These are phyloP conservation scores for Gracilaria caudata DNA, from an alignment of 23 red algal genomes.

Conservation along the genomic window DNA sequence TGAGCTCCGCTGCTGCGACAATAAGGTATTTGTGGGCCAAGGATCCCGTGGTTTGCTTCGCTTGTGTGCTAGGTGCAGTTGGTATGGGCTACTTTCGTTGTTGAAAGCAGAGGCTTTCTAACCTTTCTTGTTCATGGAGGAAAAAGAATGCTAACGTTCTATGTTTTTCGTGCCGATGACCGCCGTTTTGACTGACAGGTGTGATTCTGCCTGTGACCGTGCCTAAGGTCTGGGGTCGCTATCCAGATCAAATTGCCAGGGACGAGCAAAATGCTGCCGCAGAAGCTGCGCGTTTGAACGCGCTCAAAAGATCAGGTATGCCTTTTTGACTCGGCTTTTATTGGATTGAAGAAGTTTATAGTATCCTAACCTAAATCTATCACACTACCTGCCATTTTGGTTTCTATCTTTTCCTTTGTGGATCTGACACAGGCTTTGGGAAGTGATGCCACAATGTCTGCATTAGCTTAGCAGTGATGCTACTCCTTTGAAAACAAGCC, in stretches of 20 bases:
- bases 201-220: slow-evolving; percentile 34
- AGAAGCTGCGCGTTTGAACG: slow-evolving; percentile 17
- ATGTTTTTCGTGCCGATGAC: neutral
- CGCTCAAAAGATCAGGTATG: slow-evolving; percentile 63
- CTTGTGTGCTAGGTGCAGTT: slow-evolving; percentile 46
- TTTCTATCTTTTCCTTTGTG: neutral
- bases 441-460: no score
- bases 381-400: neutral
- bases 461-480: no score
- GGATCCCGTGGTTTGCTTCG: slow-evolving; percentile 66
- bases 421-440: neutral
- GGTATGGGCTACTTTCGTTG: neutral
- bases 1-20: slow-evolving; percentile 5
- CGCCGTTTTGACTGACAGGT: neutral
- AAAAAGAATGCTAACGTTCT: neutral
- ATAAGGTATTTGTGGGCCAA: slow-evolving; percentile 38
- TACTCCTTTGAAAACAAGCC: no score
- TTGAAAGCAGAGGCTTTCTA: neutral
- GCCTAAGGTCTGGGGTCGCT: slow-evolving; percentile 50
- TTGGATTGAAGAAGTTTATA: neutral
- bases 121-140: neutral
- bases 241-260: slow-evolving; percentile 38
- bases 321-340: no score
- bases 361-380: neutral
- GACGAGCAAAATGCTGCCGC: slow-evolving; percentile 41